These are phyloP conservation scores for Solanum chiquidenum DNA, from an alignment of 257 asterid species.

Conservation along the genomic window DNA sequence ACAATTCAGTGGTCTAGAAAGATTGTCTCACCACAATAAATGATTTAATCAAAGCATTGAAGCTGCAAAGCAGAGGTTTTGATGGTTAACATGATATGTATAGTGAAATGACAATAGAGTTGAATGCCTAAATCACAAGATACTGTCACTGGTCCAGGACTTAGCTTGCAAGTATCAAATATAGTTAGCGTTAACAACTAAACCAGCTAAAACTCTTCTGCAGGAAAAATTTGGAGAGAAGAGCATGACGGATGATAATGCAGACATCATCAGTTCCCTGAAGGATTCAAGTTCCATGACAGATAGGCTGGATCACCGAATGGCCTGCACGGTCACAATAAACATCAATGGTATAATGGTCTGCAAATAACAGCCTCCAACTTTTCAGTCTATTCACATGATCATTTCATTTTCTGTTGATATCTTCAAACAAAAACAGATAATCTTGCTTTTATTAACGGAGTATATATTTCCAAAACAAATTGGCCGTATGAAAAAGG, in stretches of 20 bases:
- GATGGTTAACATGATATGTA: neutral
- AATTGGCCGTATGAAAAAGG: neutral
- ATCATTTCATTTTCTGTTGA: neutral
- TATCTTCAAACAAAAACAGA: neutral
- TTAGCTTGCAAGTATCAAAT: neutral
- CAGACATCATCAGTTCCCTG: neutral
- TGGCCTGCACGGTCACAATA: constrained; percentile 38
- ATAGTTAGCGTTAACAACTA: neutral
- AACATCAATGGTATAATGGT: neutral
- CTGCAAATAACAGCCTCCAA: neutral
- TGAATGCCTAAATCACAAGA: neutral
- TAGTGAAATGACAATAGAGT: neutral
- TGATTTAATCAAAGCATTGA: neutral
- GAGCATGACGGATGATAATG: neutral
- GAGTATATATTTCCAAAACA: neutral
- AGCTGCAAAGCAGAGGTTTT: neutral
- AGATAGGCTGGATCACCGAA: constrained; percentile 63
- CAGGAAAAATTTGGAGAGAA: neutral
- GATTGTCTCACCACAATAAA: neutral
- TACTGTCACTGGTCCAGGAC: neutral
- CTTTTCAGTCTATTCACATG: neutral
- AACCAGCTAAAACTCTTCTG: neutral
- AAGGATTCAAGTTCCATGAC: constrained; percentile 62
- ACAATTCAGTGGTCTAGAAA: neutral
- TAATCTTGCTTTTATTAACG: neutral